A percentile compares a stretch with the other conserved stretches of the same genome.
Conservation (phyloP, 768 basidiomycete genomes). For the Favolaschia claudopus region DNA sequence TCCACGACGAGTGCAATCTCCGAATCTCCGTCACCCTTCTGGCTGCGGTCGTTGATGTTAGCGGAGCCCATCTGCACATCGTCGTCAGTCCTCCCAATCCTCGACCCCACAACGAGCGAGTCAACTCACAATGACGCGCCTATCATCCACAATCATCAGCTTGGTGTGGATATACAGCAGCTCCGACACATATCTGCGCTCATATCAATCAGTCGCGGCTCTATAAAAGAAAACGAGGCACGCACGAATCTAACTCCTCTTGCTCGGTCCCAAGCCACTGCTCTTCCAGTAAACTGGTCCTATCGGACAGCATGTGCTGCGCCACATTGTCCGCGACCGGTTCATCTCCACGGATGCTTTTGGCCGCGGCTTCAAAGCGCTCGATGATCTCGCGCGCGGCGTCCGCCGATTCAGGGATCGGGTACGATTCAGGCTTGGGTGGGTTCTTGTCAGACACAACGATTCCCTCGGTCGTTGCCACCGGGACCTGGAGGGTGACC, state of each 20-base stretch:
- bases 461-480: conserved; percentile 56
- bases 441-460: conserved; percentile 59
- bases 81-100: background rate
- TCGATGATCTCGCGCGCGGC: conserved; percentile 75
- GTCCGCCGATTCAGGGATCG: conserved; percentile 69
- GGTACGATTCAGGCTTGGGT: conserved; percentile 64
- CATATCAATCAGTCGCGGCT: conserved; percentile 11
- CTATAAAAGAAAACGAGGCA: conserved; percentile 33
- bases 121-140: conserved; percentile 79
- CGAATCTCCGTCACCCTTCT: conserved; percentile 93
- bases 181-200: conserved; percentile 78
- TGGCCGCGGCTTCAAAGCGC: conserved; percentile 75
- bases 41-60: conserved; percentile 89
- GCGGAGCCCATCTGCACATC: conserved; percentile 84
- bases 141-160: conserved; percentile 95
- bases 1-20: conserved; percentile 95
- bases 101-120: background rate
- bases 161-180: conserved; percentile 86
- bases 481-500: conserved; percentile 65
- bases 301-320: conserved; percentile 79
- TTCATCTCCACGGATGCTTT: conserved; percentile 61
- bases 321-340: conserved; percentile 78
- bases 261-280: conserved; percentile 84
- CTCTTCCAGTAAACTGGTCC: conserved; percentile 72
- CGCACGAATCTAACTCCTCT: conserved; percentile 83